A percentile compares a stretch with the other conserved stretches of the same genome.
These are phyloP conservation scores for Pseudodiploospora longispora DNA, from an alignment of 2,329 filamentous ascomycete genomes.

Conservation along the genomic window DNA sequence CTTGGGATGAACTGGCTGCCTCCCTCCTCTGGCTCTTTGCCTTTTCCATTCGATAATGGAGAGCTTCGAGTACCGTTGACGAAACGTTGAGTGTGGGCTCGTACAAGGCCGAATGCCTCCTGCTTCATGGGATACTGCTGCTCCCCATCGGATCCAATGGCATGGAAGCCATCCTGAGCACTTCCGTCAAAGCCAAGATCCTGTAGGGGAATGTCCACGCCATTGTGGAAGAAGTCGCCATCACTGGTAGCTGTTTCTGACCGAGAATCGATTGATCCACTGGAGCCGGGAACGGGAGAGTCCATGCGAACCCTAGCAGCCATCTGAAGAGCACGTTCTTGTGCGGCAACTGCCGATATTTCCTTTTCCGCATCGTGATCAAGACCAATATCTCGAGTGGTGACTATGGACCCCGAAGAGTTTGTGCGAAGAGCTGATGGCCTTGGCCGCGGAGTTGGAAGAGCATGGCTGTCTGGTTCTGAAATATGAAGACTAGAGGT, in stretches of 20 bases:
- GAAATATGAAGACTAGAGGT: conserved; percentile 1
- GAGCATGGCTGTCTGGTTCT: background rate
- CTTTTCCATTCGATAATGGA: conserved; percentile 8
- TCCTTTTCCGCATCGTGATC: no score
- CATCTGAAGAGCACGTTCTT: no score
- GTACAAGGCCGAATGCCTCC: conserved; percentile 35
- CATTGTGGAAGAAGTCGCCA: conserved; percentile 14
- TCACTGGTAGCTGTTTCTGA: conserved; percentile 11
- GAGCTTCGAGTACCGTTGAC: conserved; percentile 7
- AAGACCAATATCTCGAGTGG: conserved; percentile 12
- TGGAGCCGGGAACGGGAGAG: no score
- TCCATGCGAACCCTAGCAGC: no score
- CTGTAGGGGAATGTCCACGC: conserved; percentile 23
- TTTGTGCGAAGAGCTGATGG: conserved; percentile 36
- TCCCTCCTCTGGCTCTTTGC: background rate
- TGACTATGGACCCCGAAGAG: conserved; percentile 30
- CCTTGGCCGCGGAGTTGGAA: conserved; percentile 20
- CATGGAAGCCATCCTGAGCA: background rate
- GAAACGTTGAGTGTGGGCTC: conserved; percentile 29
- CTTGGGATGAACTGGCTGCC: conserved; percentile 5
- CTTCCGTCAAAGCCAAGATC: conserved; percentile 15
- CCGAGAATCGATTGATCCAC: no score
- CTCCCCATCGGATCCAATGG: background rate
- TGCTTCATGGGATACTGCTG: conserved; percentile 12
- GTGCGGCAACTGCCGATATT: no score